phyloP scores from a whole-genome alignment of 352 stramenopile species.

The Peronospora farinosa region DNA sequence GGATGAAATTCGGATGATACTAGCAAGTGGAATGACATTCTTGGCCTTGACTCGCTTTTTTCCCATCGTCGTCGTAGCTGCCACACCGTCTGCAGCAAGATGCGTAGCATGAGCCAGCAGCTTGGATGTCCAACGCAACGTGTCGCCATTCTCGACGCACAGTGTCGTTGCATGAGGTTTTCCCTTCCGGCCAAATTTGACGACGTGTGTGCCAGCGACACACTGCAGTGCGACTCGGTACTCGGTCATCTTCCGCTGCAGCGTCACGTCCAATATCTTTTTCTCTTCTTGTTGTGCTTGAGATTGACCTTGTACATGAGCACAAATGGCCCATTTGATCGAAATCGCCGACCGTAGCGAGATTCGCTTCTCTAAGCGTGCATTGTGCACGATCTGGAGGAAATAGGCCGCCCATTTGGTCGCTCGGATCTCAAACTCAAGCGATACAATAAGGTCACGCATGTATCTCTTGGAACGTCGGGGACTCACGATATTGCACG shows the following conservation, averaged over 20 bases:
- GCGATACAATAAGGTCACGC: conserved; percentile 33
- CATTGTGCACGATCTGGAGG: conserved; percentile 46
- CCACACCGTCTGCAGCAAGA: conserved; percentile 24
- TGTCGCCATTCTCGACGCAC: conserved; percentile 73
- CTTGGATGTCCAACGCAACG: conserved; percentile 78
- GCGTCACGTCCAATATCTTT: conserved; percentile 39
- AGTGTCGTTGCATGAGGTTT: conserved; percentile 67
- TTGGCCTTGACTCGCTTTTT: conserved; percentile 50
- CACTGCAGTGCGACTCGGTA: conserved; percentile 81
- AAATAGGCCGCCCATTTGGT: conserved; percentile 81
- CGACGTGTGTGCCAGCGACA: conserved; percentile 54
- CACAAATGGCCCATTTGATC: conserved; percentile 59
- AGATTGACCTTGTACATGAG: conserved; percentile 47
- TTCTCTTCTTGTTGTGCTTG: conserved; percentile 35
- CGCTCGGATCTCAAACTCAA: conserved; percentile 69
- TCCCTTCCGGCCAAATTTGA: conserved; percentile 81
- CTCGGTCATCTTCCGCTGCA: conserved; percentile 78
- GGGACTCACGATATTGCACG: conserved; percentile 35
- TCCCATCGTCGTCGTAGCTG: conserved; percentile 32
- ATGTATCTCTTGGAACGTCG: conserved; percentile 29
- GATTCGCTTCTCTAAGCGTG: conserved; percentile 25
- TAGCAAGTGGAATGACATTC: conserved; percentile 55
- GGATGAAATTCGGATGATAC: conserved; percentile 46
- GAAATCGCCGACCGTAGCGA: conserved; percentile 36
- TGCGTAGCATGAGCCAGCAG: conserved; percentile 36